A percentile compares a stretch with the other conserved stretches of the same genome.
Evolutionary conservation across 148 eudicot species (phyloP).

Genomic region (Beta vulgaris): DNA sequence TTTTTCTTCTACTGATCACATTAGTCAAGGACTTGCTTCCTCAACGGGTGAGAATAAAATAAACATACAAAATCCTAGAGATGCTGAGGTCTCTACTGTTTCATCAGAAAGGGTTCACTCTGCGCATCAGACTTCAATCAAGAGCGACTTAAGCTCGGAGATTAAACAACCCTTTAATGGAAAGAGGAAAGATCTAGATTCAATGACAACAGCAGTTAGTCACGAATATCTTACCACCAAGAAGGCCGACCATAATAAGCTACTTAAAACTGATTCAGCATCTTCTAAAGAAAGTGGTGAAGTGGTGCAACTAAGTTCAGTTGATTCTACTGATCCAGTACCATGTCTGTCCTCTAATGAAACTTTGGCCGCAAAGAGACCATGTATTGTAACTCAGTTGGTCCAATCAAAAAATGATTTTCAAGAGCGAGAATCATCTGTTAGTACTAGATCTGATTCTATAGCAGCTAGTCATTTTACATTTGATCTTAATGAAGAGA

Average conservation of each 20-base stretch:
- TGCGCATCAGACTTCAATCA: slow-evolving; percentile 19
- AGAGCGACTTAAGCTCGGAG: slow-evolving; percentile 41
- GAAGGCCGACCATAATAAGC: slow-evolving; percentile 12
- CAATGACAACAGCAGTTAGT: slow-evolving; percentile 14
- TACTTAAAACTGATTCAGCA: slow-evolving; percentile 26
- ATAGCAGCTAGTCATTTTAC: slow-evolving; percentile 6
- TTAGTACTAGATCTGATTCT: slow-evolving; percentile 16
- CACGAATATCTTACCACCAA: neutral
- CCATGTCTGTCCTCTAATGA: slow-evolving; percentile 17
- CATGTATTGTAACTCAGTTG: slow-evolving; percentile 23
- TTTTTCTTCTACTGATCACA: slow-evolving; percentile 15
- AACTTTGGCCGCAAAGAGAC: slow-evolving; percentile 9
- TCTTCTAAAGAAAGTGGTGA: slow-evolving; percentile 31
- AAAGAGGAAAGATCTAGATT: slow-evolving; percentile 21
- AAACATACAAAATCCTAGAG: slow-evolving; percentile 21
- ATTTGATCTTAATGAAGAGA: slow-evolving; percentile 58
- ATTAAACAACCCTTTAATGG: slow-evolving; percentile 17
- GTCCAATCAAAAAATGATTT: slow-evolving; percentile 17
- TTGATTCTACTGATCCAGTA: slow-evolving; percentile 29
- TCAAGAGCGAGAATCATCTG: slow-evolving; percentile 25
- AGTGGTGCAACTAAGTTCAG: slow-evolving; percentile 23
- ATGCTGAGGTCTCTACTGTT: slow-evolving; percentile 21
- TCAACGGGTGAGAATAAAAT: slow-evolving; percentile 28
- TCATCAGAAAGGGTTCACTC: slow-evolving; percentile 30
- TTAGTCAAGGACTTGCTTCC: slow-evolving; percentile 13